A percentile compares a stretch with the other conserved stretches of the same genome.
phyloP scores from a whole-genome alignment of 192 early-diverging fungal genomes.

The Gorgonomyces haynaldii region DNA sequence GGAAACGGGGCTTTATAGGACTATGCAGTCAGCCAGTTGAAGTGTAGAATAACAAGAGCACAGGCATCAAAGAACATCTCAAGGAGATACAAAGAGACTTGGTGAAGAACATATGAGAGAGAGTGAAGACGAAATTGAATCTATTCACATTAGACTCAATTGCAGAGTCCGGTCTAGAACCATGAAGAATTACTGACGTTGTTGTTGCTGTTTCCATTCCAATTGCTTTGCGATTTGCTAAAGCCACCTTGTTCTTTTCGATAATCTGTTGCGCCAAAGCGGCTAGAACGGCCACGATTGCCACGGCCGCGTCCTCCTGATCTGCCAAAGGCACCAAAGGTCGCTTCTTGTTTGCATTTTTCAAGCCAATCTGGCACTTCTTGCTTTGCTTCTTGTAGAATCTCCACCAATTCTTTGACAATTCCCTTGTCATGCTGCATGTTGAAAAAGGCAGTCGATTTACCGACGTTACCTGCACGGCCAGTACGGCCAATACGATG shows the following conservation, averaged over 20 bases:
- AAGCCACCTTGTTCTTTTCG: constrained; percentile 10
- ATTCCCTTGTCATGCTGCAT: constrained; percentile 68
- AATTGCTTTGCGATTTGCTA: background rate
- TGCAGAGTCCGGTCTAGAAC: no score
- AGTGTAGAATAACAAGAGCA: no score
- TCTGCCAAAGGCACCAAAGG: constrained; percentile 38
- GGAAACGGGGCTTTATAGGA: no score
- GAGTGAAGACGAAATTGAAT: no score
- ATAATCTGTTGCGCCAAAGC: constrained; percentile 28
- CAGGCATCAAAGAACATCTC: no score
- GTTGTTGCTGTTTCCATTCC: no score
- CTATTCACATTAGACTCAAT: no score
- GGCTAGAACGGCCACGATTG: constrained; percentile 18
- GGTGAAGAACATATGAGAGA: no score
- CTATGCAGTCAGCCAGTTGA: no score
- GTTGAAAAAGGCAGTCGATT: constrained; percentile 93
- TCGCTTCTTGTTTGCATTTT: constrained; percentile 19
- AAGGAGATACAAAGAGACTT: no score
- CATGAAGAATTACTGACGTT: no score
- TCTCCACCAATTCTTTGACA: constrained; percentile 71
- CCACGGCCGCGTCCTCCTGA: constrained; percentile 32
- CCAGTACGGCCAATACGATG: constrained; percentile 89
- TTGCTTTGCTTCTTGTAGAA: constrained; percentile 89
- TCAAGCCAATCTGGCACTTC: constrained; percentile 78
- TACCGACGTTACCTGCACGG: no score